Percentiles rank a stretch among this genome's conserved stretches.
phyloP scores from a whole-genome alignment of 495 filamentous ascomycete genomes.

The Penicillium bovifimosum region DNA sequence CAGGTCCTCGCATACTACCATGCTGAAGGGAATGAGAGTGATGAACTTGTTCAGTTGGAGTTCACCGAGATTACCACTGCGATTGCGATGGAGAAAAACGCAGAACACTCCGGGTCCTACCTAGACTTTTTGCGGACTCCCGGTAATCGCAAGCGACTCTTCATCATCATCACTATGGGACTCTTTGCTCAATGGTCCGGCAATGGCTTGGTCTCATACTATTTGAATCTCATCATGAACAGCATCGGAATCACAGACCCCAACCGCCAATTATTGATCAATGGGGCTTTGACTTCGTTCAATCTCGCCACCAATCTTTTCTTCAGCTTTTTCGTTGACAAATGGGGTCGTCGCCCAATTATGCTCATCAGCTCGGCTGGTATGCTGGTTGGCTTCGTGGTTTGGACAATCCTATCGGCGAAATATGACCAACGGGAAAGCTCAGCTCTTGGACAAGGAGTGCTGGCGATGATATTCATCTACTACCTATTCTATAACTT shows the following conservation, averaged over 20 bases:
- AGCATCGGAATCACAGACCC: constrained; percentile 49
- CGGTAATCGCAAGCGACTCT: constrained; percentile 62
- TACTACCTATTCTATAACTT: constrained; percentile 12
- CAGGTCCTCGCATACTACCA: constrained; percentile 33
- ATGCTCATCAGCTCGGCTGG: constrained; percentile 20
- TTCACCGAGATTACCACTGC: constrained; percentile 33
- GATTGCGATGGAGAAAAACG: constrained; percentile 30
- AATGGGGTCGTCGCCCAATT: constrained; percentile 52
- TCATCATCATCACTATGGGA: constrained; percentile 53
- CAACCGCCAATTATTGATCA: constrained; percentile 41
- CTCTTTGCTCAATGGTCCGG: constrained; percentile 60
- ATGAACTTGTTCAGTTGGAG: constrained; percentile 27
- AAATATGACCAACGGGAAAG: constrained; percentile 4
- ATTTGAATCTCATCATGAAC: constrained; percentile 50
- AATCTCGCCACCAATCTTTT: constrained; percentile 36
- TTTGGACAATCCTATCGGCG: constrained; percentile 8
- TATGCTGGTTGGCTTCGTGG: constrained; percentile 7
- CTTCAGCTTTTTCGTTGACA: constrained; percentile 55
- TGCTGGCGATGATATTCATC: constrained; percentile 10
- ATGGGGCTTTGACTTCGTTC: constrained; percentile 17
- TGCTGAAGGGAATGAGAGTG: constrained; percentile 24
- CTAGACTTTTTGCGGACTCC: constrained; percentile 58
- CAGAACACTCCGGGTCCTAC: constrained; percentile 31
- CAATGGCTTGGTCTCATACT: constrained; percentile 55
- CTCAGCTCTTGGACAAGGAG: constrained; percentile 3